A percentile compares a stretch with the other conserved stretches of the same genome.
These are phyloP conservation scores for Thuja plicata DNA, from an alignment of 83 land plant species.

Conservation along the genomic window DNA sequence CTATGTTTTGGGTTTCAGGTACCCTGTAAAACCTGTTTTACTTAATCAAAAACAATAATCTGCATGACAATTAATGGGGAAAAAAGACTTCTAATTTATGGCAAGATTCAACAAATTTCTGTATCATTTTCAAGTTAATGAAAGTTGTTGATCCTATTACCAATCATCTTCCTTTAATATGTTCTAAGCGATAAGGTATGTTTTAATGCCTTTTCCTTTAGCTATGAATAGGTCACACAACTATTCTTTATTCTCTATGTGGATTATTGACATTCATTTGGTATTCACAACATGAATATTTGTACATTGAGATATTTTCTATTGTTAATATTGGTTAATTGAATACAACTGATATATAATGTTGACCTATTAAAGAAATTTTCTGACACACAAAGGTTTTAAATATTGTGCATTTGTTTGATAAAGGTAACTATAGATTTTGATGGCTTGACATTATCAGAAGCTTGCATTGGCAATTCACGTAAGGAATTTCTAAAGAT, in stretches of 20 bases:
- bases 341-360: not conserved
- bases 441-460: not conserved
- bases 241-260: not conserved
- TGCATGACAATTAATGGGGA: conserved; percentile 19
- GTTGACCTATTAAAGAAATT: not conserved
- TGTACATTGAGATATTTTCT: not conserved
- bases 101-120: conserved; percentile 35
- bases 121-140: conserved; percentile 26
- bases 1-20: too few relatives aligned
- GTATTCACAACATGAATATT: not conserved
- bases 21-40: too few relatives aligned
- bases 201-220: not conserved
- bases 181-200: conserved; percentile 26
- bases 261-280: not conserved
- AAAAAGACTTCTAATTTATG: conserved; percentile 31
- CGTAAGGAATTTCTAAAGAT: conserved; percentile 22
- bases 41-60: conserved; percentile 29
- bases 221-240: not conserved
- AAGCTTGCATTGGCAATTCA: not conserved
- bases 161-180: conserved; percentile 15
- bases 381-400: not conserved
- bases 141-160: conserved; percentile 33
- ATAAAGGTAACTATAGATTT: not conserved
- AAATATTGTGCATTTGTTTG: not conserved
- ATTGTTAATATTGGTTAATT: not conserved